Evolutionary conservation across 768 basidiomycete species (phyloP).

Genomic region (Mycena polygramma): DNA sequence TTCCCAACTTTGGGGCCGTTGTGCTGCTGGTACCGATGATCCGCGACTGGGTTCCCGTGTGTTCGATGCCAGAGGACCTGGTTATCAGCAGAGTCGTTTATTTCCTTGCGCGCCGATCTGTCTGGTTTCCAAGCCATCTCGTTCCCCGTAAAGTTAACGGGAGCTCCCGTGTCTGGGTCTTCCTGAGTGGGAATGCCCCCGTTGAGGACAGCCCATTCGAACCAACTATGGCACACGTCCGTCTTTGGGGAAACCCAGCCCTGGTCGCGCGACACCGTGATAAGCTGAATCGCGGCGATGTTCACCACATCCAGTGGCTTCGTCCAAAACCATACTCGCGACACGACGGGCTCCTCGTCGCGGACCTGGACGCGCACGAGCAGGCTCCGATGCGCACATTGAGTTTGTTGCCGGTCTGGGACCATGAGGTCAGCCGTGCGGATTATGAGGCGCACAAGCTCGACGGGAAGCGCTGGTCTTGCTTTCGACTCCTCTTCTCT

Average conservation of each 20-base stretch:
- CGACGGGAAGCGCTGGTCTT: conserved; percentile 23
- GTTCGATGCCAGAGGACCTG: conserved; percentile 6
- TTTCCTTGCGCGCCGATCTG: not conserved
- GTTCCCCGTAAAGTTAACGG: conserved; percentile 2
- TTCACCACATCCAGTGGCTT: conserved; percentile 3
- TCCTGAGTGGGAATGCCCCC: not conserved
- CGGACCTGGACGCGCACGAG: conserved; percentile 3
- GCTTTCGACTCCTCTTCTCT: not conserved
- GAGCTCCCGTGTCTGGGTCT: not conserved
- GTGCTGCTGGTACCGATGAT: conserved; percentile 1
- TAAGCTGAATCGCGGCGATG: conserved; percentile 18
- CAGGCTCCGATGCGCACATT: conserved; percentile 1
- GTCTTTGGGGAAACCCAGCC: conserved; percentile 9
- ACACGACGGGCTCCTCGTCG: conserved; percentile 5
- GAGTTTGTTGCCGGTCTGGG: conserved; percentile 15
- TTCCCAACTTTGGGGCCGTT: conserved; percentile 14
- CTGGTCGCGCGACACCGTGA: conserved; percentile 20
- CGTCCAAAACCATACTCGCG: conserved; percentile 31
- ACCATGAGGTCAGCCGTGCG: conserved; percentile 20
- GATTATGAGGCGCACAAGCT: conserved; percentile 25
- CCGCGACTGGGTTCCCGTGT: conserved; percentile 16
- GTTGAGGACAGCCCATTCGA: conserved; percentile 21
- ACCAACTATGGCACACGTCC: conserved; percentile 21
- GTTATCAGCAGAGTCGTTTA: not conserved
- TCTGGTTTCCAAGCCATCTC: conserved; percentile 11